Evolutionary conservation across 1,284 basidiomycete genomes (phyloP), one percentile per base, ranked within the genome.

Genomic region (Boletus smithii): DNA sequence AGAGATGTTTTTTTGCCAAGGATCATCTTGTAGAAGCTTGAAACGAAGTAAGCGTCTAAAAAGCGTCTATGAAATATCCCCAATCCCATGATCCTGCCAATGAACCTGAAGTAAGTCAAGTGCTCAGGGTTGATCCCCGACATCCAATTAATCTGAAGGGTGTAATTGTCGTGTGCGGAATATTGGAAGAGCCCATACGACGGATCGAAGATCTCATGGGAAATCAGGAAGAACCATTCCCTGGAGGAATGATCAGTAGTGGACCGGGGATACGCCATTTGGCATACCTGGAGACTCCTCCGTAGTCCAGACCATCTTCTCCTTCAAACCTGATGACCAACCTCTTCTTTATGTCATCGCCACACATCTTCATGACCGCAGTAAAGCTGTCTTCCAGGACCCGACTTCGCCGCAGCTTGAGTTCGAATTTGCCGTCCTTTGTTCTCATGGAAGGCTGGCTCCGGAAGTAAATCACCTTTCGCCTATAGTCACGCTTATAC

Each of bases 141-240:
- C 58, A 95, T 94, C 42, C 94, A 94, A 70, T 97, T 97, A 73
- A 97, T 95, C 73, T 97, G 95, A 10, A 98, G 82, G 5, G 97
- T 99, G 73, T 98, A 98, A 73, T 98, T 98, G 79, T 98, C 97
- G 69, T 97, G 94, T 11, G 97, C 91, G 1, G 95, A 98, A 71
- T 99, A 99, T 73, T 99, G 95, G 72, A 99, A 99, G 36, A 99
- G 76, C 58, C 97, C 97, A 70, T 99, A 99, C 73, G 95, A 97
- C n/a, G 94, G 94, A 69, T 95, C 92, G 77, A 95, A 95, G 74
- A 95, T 92, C 69, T 99, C 97, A 72, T 99, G 97, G 26, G 94
- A 97, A 46, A 99, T 80, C 47, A 99, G 74, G 91, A 99, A 99
- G 84, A 99, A 99, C 88, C 95, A 98, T 74, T 99, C 95, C 75